phyloP scores from a whole-genome alignment of 495 filamentous ascomycete genomes.

The Evansstolkia leycettana region DNA sequence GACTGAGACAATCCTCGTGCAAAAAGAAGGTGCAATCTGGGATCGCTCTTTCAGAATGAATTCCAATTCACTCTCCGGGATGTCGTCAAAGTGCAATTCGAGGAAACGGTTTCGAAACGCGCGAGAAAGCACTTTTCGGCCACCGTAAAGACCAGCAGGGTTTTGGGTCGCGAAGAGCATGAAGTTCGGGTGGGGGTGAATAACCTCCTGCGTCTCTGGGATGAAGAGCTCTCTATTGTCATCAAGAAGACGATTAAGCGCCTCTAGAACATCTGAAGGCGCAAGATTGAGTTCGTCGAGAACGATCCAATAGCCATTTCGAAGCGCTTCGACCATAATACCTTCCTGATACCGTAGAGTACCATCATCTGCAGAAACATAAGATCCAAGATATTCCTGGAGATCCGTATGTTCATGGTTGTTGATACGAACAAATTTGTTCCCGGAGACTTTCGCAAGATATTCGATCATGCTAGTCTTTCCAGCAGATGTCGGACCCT shows the following conservation, averaged over 20 bases:
- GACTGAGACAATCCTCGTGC: conserved; percentile 78
- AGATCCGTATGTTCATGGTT: conserved; percentile 98
- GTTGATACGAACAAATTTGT: conserved; percentile 96
- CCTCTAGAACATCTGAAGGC: conserved; percentile 91
- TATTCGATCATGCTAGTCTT: conserved; percentile 99
- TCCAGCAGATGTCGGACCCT: conserved; percentile 91
- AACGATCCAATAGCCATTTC: conserved; percentile 94
- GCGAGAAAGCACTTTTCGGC: conserved; percentile 80
- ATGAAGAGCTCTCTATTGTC: conserved; percentile 97
- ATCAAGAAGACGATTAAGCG: conserved; percentile 85
- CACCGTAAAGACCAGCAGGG: conserved; percentile 89
- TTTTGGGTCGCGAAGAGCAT: conserved; percentile 99
- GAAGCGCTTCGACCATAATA: conserved; percentile 79
- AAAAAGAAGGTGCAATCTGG: conserved; percentile 83
- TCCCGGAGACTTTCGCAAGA: conserved; percentile 86
- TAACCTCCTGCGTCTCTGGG: conserved; percentile 89
- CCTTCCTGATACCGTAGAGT: conserved; percentile 86
- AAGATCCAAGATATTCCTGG: conserved; percentile 94
- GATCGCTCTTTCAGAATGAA: conserved; percentile 81
- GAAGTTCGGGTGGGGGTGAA: conserved; percentile 85
- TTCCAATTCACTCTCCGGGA: conserved; percentile 90
- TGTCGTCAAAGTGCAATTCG: conserved; percentile 96
- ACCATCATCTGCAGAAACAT: conserved; percentile 75
- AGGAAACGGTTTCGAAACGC: conserved; percentile 96
- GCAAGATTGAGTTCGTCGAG: conserved; percentile 95